phyloP scores from a whole-genome alignment of 129 eudicot genomes.

The Gnaphalium uliginosum region DNA sequence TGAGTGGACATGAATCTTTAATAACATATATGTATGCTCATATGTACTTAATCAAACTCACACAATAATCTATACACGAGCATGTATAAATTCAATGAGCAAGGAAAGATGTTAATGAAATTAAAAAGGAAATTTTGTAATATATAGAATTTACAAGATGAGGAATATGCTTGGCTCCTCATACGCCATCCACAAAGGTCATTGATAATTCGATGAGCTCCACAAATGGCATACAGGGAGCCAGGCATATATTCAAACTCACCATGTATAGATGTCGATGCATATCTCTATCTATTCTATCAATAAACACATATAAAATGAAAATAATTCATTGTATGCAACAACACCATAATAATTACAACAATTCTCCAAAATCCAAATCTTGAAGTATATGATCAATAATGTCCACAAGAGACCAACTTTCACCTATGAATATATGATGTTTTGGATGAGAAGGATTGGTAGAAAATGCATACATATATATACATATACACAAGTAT shows the following conservation, averaged over 20 bases:
- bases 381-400: neutral
- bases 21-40: neutral
- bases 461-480: neutral
- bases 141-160: neutral
- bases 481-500: neutral
- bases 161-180: constrained; percentile 89
- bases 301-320: neutral
- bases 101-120: neutral
- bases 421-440: neutral
- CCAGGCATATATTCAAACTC: constrained; percentile 66
- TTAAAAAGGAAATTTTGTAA: no score
- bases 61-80: neutral
- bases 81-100: neutral
- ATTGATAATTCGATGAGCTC: constrained; percentile 51
- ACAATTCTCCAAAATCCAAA: neutral
- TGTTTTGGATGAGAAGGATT: neutral
- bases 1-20: neutral
- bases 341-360: no score
- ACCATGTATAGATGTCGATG: neutral
- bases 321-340: neutral
- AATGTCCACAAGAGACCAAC: neutral
- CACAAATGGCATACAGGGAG: constrained; percentile 96
- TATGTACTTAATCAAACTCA: neutral
- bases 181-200: constrained; percentile 85
- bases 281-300: neutral